A percentile compares a stretch with the other conserved stretches of the same genome.
These are phyloP conservation scores for Leccinum pachyderme DNA, from an alignment of 1,284 basidiomycete species.

Conservation along the genomic window DNA sequence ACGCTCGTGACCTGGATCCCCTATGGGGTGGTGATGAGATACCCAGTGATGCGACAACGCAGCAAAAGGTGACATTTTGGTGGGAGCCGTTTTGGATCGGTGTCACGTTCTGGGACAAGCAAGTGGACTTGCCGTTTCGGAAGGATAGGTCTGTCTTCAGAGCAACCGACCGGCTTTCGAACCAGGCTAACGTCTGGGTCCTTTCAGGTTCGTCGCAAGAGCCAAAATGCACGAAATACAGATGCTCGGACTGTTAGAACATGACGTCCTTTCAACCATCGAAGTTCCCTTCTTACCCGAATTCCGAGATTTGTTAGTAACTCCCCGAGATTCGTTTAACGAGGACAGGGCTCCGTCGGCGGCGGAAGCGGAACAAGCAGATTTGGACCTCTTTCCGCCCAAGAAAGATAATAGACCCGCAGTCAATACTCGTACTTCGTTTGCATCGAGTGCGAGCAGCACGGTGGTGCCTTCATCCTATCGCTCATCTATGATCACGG, in stretches of 20 bases:
- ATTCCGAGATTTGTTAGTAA: slow-evolving; percentile 32
- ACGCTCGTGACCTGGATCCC: slow-evolving; percentile 62
- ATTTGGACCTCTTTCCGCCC: slow-evolving; percentile 61
- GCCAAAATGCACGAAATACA: slow-evolving; percentile 95
- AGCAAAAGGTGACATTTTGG: slow-evolving; percentile 63
- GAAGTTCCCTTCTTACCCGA: slow-evolving; percentile 74
- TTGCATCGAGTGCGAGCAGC: slow-evolving; percentile 37
- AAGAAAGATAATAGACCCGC: slow-evolving; percentile 38
- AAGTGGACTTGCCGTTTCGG: slow-evolving; percentile 85
- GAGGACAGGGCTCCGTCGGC: slow-evolving; percentile 40
- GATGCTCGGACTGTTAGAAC: slow-evolving; percentile 87
- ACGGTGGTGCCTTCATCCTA: slow-evolving; percentile 36
- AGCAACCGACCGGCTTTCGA: not conserved
- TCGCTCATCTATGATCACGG: slow-evolving; percentile 30
- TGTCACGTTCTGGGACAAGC: slow-evolving; percentile 80
- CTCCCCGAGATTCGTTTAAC: slow-evolving; percentile 28
- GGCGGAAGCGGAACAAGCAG: slow-evolving; percentile 67
- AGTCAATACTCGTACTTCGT: slow-evolving; percentile 39
- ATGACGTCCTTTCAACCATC: slow-evolving; percentile 85
- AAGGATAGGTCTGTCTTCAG: slow-evolving; percentile 60
- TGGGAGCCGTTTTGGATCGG: slow-evolving; percentile 88
- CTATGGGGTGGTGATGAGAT: slow-evolving; percentile 77
- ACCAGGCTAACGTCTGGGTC: slow-evolving; percentile 1
- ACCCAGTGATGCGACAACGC: slow-evolving; percentile 34
- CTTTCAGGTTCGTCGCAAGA: slow-evolving; percentile 75